Base-by-base conservation (phyloP, 768 basidiomycete genomes). In the Suillus lakei region DNA sequence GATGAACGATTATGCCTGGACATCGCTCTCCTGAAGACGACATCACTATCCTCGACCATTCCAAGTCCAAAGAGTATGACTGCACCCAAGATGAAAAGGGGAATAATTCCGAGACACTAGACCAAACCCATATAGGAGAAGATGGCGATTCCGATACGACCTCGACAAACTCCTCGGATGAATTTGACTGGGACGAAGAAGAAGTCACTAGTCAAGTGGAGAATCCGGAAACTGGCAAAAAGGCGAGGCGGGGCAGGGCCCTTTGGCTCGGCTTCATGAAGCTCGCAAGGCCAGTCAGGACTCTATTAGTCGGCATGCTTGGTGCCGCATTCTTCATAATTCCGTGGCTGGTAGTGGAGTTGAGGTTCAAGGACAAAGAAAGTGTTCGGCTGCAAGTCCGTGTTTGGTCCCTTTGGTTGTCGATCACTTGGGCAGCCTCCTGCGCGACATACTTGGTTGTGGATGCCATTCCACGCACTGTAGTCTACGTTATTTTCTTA, bases 121-220 rank as follows among this genome's bases (percentile, higher is more conserved):
- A 39, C 26, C 65, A 71, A 30, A 64, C 38, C 36, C 64, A 63
- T 26, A 63, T 59, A 0, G 61, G 64, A 36, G 61, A 66, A 32
- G 68, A 66, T 23, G 21, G 23, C 9, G 76, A 74, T 21, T 73
- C 77, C 21, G 76, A 77, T 39, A 70, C 66, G 9, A 81, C 86
- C n/a, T 83, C 80, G 32, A 89, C 89, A 15, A 85, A 88, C 68
- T 82, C 86, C 4, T 85, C 84, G 12, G 90, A 91, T 71, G 88
- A 91, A 69, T 91, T 93, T 68, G 83, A 91, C 79, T 91, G 90
- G 90, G 88, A 91, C 62, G 84, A 87, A 60, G 87, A 86, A 55
- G 86, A 88, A 16, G 63, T 64, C 51, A 67, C 74, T 44, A 44
- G 21, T 21, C 82, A 83, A 28, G 76, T 73, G 39, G 66, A 70